Base-by-base conservation (phyloP, 2,329 filamentous ascomycete species). In the Sporothrix pallida region DNA sequence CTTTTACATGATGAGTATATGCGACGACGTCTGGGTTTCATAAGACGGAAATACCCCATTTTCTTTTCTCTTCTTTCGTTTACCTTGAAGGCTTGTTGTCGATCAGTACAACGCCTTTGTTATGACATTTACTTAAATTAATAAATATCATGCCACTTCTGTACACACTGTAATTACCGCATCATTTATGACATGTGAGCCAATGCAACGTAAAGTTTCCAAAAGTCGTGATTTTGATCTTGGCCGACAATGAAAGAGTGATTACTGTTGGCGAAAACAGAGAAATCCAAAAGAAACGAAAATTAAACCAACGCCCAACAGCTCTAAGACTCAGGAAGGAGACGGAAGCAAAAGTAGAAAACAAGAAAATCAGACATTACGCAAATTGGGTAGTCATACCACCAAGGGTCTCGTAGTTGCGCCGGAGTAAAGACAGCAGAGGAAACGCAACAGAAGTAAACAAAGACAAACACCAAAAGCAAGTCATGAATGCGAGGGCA, bases 1-100 rank as follows among this genome's bases (percentile, higher is more conserved):
- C 13, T 62, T 63, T 44, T 26, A 23, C 31, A 44, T 52, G 23
- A 68, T 68, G 65, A 67, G 31, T 52, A 52, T 50, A 68, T 15
- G 26, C 46, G 46, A 52, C 26, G 13, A 68, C 15, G 46, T 68
- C 46, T 37, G 46, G 65, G 46, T 6, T 72, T 17, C 31, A 8
- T 44, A 12, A 15, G 52, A 70, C 68, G 37, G n/a, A 70, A 70
- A 70, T 70, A 70, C 68, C 68, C 68, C 37, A 9, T 46, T 62
- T 62, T 8, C 26, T n/a, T 48, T 50, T 46, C 62, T 20, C 2
- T 69, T 54, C 17, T 42, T 54, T 23, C 67, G 8, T 17, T 69
- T n/a, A 37, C 17, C 8, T 50, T 46, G 15, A 37, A 4, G 58
- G 37, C n/a, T 67, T 23, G 9, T 42, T 67, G 20, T 67, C n/a